These are phyloP conservation scores for Cytospora mali DNA, from an alignment of 2,329 filamentous ascomycete species.

Conservation along the genomic window DNA sequence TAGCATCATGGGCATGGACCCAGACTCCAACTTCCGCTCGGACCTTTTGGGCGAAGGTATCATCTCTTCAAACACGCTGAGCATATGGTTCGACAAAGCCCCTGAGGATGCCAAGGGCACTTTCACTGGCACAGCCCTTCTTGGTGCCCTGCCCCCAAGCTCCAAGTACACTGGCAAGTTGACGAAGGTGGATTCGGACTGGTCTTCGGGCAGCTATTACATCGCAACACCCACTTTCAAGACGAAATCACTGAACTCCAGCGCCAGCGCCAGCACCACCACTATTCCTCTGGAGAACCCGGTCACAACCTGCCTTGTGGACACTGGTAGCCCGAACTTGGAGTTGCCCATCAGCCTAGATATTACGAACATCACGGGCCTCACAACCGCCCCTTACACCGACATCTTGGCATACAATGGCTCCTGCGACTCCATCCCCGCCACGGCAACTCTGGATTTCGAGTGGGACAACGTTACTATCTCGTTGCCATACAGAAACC, in stretches of 20 bases:
- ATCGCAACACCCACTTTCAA: neutral
- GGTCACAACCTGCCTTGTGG: neutral
- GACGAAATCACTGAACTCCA: neutral
- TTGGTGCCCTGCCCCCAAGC: neutral
- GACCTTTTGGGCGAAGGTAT: neutral
- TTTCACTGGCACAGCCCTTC: neutral
- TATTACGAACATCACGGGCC: conserved; percentile 3
- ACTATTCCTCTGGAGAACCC: neutral
- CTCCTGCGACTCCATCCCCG: conserved; percentile 3
- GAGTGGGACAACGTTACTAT: neutral
- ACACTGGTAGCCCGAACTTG: conserved; percentile 9
- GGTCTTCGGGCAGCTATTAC: neutral
- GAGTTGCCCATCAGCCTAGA: neutral
- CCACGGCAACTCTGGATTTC: neutral
- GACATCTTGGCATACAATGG: neutral
- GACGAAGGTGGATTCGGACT: conserved; percentile 1
- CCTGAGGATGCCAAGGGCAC: neutral
- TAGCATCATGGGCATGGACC: conserved; percentile 9
- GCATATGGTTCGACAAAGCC: neutral
- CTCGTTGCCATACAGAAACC: conserved; percentile 1
- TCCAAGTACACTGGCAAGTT: conserved; percentile 1
- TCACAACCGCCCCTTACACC: neutral
- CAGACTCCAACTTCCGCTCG: neutral
- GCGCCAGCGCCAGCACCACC: neutral
- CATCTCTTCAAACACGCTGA: neutral